Conservation (phyloP, 352 stramenopile species). For the Globisporangium iwayamae region DNA sequence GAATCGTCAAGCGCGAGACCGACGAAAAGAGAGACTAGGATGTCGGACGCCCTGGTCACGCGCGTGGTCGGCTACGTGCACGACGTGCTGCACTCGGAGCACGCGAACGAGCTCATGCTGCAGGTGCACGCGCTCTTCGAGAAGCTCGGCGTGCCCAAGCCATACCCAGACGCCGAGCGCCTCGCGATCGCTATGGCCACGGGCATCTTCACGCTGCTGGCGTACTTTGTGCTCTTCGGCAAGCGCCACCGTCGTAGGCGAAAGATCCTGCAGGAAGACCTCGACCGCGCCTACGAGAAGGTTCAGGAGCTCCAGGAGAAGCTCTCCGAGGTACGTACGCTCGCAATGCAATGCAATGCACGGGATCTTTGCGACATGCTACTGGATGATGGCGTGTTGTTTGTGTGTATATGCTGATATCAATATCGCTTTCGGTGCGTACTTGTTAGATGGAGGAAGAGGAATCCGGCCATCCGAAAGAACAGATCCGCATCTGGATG, state of each 20-base stretch:
- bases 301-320: conserved; percentile 85
- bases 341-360: background rate
- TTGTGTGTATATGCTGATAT: background rate
- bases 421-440: background rate
- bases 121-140: conserved; percentile 69
- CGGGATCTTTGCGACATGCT: background rate
- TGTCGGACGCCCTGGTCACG: conserved; percentile 50
- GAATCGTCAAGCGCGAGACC: background rate
- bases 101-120: conserved; percentile 63
- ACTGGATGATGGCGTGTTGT: background rate
- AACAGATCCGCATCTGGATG: conserved; percentile 98
- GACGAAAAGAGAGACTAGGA: conserved; percentile 11
- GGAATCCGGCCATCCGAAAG: conserved; percentile 54
- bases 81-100: conserved; percentile 73
- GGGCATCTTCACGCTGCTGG: conserved; percentile 74
- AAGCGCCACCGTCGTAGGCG: conserved; percentile 76
- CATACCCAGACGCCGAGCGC: conserved; percentile 83
- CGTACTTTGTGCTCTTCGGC: conserved; percentile 87
- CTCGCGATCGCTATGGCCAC: conserved; percentile 80
- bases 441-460: conserved; percentile 71
- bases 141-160: conserved; percentile 68
- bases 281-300: conserved; percentile 74
- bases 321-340: conserved; percentile 45
- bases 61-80: conserved; percentile 71
- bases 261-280: conserved; percentile 64